Conservation (phyloP, 352 stramenopile species). For the Phytophthora palmivora region DNA sequence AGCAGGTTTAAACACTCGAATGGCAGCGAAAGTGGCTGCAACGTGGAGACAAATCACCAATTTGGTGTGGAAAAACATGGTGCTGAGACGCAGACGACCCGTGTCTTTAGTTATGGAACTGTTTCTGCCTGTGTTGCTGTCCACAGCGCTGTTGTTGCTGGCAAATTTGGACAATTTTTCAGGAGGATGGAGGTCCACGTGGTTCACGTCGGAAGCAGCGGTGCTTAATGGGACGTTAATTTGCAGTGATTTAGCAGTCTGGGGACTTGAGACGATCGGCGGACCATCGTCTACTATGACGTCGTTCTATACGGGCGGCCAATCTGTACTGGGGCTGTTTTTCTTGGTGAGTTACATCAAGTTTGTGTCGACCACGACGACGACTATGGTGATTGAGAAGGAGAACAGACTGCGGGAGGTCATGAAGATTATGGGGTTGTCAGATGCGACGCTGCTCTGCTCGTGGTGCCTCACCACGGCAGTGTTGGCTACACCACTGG, state of each 20-base stretch:
- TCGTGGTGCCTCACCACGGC: constrained; percentile 68
- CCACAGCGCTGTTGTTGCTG: constrained; percentile 56
- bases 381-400: constrained; percentile 84
- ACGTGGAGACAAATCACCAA: constrained; percentile 64
- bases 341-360: constrained; percentile 70
- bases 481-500: constrained; percentile 55
- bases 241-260: constrained; percentile 41
- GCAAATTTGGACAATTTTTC: constrained; percentile 64
- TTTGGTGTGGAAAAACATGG: constrained; percentile 81
- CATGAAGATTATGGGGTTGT: constrained; percentile 89
- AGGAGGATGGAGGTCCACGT: constrained; percentile 43
- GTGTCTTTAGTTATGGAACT: constrained; percentile 61
- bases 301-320: constrained; percentile 69
- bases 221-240: constrained; percentile 38
- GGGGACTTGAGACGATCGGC: constrained; percentile 42
- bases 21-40: constrained; percentile 10
- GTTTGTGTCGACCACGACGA: constrained; percentile 74
- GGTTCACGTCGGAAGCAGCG: constrained; percentile 33
- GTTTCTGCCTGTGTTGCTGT: constrained; percentile 64
- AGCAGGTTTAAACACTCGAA: neutral
- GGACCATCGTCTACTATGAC: constrained; percentile 48
- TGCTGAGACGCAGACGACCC: constrained; percentile 53
- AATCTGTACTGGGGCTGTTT: constrained; percentile 67
- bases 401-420: constrained; percentile 78
- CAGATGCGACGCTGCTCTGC: constrained; percentile 61